Percentiles rank a stretch among this genome's conserved stretches.
Evolutionary conservation across 1,139 yeast species (phyloP).

Genomic region (Suhomyces anneliseae): DNA sequence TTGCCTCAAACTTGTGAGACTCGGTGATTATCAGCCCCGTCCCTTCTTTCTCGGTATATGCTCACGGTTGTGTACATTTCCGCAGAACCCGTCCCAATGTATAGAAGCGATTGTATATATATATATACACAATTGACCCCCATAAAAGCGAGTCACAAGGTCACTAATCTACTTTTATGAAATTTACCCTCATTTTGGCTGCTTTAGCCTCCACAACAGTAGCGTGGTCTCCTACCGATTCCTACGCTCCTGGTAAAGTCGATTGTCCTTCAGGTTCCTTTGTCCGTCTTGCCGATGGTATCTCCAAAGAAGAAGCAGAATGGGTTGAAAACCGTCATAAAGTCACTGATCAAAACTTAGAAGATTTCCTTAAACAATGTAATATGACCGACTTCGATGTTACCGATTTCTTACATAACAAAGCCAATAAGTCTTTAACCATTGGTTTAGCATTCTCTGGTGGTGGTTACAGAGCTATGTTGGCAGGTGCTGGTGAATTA

Average conservation of each 20-base stretch:
- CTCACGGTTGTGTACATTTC: not conserved
- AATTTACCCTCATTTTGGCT: not conserved
- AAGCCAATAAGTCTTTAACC: slow-evolving; percentile 20
- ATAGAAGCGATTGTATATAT: not conserved
- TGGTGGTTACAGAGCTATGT: slow-evolving; percentile 31
- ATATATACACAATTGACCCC: no score
- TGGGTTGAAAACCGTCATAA: slow-evolving; percentile 22
- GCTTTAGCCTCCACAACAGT: not conserved
- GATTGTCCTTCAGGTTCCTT: slow-evolving; percentile 21
- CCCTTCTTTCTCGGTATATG: not conserved
- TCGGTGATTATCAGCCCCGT: not conserved
- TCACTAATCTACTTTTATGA: not conserved
- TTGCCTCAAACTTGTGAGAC: not conserved
- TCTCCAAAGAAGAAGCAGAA: slow-evolving; percentile 18
- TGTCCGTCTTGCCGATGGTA: slow-evolving; percentile 18
- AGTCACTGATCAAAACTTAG: slow-evolving; percentile 21
- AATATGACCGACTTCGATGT: slow-evolving; percentile 24
- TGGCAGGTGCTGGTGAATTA: slow-evolving; percentile 27
- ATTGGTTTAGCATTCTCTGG: slow-evolving; percentile 29
- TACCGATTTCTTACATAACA: slow-evolving; percentile 18
- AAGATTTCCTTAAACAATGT: slow-evolving; percentile 19
- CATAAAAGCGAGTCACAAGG: no score
- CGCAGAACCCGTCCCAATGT: not conserved
- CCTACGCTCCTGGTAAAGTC: slow-evolving; percentile 25
- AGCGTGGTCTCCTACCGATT: slow-evolving; percentile 23